Conservation (phyloP, 129 eudicot genomes). For the Lactuca saligna region DNA sequence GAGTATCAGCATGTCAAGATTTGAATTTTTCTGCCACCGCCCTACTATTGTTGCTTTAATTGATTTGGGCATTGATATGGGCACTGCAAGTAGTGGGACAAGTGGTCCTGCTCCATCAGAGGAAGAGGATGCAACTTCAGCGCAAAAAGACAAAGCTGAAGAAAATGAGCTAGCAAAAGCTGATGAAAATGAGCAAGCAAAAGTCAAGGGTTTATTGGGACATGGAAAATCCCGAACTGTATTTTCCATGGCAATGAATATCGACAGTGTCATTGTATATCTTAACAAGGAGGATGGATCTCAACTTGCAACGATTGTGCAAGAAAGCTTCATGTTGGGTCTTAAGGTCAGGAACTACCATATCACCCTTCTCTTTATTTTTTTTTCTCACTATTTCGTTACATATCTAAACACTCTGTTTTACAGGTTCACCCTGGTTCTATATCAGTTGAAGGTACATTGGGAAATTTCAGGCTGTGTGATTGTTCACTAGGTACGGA, state of each 20-base stretch:
- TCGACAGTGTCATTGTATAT: slow-evolving; percentile 74
- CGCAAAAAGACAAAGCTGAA: slow-evolving; percentile 50
- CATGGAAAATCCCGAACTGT: slow-evolving; percentile 84
- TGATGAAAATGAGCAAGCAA: slow-evolving; percentile 52
- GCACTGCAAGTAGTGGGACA: slow-evolving; percentile 44
- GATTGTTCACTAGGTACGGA: slow-evolving; percentile 74
- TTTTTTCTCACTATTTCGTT: background rate
- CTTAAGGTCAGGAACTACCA: slow-evolving; percentile 56
- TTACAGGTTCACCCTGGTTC: slow-evolving; percentile 90
- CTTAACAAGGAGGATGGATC: slow-evolving; percentile 88
- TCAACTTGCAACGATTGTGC: slow-evolving; percentile 93
- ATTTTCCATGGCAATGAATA: slow-evolving; percentile 70
- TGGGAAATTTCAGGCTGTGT: slow-evolving; percentile 87
- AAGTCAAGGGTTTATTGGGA: slow-evolving; percentile 81
- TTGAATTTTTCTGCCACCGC: slow-evolving; percentile 84
- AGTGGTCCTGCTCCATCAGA: slow-evolving; percentile 26
- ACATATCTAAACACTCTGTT: background rate
- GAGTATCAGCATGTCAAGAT: slow-evolving; percentile 81
- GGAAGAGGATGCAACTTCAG: slow-evolving; percentile 33
- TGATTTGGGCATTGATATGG: slow-evolving; percentile 72
- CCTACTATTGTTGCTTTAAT: slow-evolving; percentile 92
- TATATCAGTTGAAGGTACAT: slow-evolving; percentile 70
- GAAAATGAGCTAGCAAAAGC: slow-evolving; percentile 51
- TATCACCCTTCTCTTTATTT: background rate
- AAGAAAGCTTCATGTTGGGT: slow-evolving; percentile 83